A percentile compares a stretch with the other conserved stretches of the same genome.
These are phyloP conservation scores for Termitomyces sp. DNA, from an alignment of 768 basidiomycete species.

Conservation along the genomic window DNA sequence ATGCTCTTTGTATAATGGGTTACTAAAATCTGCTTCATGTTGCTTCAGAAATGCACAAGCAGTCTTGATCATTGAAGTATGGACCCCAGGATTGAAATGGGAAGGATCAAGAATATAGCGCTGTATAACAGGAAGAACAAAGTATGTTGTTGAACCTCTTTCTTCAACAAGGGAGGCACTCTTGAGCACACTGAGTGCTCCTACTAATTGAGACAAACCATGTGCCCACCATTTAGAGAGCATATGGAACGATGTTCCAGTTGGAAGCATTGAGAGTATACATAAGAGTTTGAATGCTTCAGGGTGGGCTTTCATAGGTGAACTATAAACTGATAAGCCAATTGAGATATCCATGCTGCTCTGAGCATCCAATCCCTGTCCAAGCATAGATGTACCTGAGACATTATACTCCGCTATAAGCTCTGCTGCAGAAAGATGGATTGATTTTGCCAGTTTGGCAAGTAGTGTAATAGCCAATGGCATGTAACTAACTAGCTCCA, in stretches of 20 bases:
- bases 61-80: neutral
- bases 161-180: neutral
- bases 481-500: conserved; percentile 19
- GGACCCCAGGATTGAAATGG: neutral
- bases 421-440: neutral
- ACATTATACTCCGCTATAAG: neutral
- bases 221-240: neutral
- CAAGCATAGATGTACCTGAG: neutral
- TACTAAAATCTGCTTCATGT: conserved; percentile 7
- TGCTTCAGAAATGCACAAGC: conserved; percentile 9
- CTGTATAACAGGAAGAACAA: conserved; percentile 4
- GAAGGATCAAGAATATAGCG: conserved; percentile 11
- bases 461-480: conserved; percentile 29
- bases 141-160: conserved; percentile 5
- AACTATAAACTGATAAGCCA: neutral
- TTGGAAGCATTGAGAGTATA: neutral
- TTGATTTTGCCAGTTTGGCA: conserved; percentile 15
- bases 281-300: neutral
- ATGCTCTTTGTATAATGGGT: conserved; percentile 5
- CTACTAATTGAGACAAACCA: neutral
- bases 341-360: neutral
- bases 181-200: conserved; percentile 5
- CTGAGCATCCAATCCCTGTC: neutral
- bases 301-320: neutral
- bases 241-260: neutral